phyloP scores from a whole-genome alignment of 805 yeast genomes.

The Yueomyces sp. region DNA sequence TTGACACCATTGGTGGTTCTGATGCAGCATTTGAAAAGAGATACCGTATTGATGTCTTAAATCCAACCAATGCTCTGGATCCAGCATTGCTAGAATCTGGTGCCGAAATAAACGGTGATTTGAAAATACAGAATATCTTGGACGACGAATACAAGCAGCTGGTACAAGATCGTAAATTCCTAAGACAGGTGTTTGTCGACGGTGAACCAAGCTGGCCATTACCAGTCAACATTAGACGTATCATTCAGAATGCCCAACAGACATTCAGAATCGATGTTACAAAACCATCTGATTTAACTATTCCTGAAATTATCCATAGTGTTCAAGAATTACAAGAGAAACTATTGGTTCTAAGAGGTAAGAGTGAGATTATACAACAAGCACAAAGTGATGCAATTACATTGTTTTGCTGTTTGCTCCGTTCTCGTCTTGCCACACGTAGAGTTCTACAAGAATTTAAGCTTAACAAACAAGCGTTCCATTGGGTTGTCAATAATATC shows the following conservation, averaged over 20 bases:
- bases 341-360: constrained; percentile 72
- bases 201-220: constrained; percentile 97
- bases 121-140: constrained; percentile 62
- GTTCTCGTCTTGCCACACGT: constrained; percentile 85
- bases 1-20: constrained; percentile 92
- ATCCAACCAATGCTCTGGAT: constrained; percentile 44
- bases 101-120: constrained; percentile 79
- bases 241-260: constrained; percentile 93
- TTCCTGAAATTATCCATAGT: constrained; percentile 63
- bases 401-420: constrained; percentile 78
- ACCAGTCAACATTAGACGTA: constrained; percentile 94
- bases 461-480: constrained; percentile 72
- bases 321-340: constrained; percentile 58
- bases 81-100: constrained; percentile 79
- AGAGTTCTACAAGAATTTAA: constrained; percentile 87
- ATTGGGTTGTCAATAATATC: constrained; percentile 91
- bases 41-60: constrained; percentile 79
- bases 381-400: constrained; percentile 89
- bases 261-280: constrained; percentile 88
- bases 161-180: constrained; percentile 56
- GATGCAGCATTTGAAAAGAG: constrained; percentile 69
- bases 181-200: constrained; percentile 76
- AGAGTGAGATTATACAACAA: constrained; percentile 54
- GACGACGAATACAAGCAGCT: constrained; percentile 81
- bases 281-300: constrained; percentile 79